Conservation (phyloP, 139 green algal species). For the Tetradesmus lagerheimii region DNA sequence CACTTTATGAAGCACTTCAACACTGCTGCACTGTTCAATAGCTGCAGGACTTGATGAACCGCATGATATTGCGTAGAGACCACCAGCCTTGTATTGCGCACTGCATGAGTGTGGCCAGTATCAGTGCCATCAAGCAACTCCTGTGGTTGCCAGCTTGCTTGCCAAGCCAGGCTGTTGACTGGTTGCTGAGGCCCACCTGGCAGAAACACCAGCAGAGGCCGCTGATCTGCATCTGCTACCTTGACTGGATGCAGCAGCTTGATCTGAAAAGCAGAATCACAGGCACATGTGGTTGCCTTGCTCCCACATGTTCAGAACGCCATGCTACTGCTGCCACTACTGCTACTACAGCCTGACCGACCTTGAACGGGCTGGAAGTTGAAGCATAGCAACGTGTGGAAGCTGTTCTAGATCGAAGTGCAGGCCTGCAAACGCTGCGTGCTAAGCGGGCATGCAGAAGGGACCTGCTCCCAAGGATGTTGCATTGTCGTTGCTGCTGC, state of each 20-base stretch:
- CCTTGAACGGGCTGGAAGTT: not conserved
- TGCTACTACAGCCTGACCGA: not conserved
- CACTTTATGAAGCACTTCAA: not conserved
- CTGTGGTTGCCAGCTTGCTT: not conserved
- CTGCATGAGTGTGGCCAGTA: not conserved
- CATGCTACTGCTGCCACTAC: not conserved
- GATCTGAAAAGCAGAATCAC: conserved; percentile 11
- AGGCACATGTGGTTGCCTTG: not conserved
- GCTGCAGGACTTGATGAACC: not conserved
- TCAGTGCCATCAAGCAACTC: not conserved
- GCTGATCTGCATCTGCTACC: conserved; percentile 31
- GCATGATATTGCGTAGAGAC: not conserved
- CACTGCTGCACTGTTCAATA: not conserved
- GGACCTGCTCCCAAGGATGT: not conserved
- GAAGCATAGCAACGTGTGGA: not conserved
- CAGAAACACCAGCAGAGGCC: conserved; percentile 64
- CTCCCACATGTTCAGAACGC: not conserved
- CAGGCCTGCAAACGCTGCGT: not conserved
- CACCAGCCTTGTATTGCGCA: not conserved
- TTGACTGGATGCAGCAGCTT: conserved; percentile 49
- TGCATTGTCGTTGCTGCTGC: not conserved
- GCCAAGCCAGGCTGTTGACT: not conserved
- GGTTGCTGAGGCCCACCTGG: conserved; percentile 48
- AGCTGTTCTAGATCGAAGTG: not conserved
- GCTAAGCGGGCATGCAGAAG: not conserved